phyloP scores from a whole-genome alignment of 2,329 filamentous ascomycete species.

The Pseudogymnoascus sp. region DNA sequence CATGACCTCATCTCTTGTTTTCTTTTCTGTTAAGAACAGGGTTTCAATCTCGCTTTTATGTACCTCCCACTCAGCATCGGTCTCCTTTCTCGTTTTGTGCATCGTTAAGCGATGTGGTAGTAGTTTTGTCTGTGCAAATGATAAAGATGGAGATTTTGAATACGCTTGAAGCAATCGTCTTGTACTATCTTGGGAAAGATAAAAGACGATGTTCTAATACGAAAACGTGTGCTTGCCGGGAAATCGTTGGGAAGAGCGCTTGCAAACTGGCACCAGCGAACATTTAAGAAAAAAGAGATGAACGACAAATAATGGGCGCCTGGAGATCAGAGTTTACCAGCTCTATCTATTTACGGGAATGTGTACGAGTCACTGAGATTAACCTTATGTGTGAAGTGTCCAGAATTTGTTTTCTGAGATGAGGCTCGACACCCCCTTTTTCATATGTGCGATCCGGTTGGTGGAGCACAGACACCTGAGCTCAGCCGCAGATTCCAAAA shows the following conservation, averaged over 20 bases:
- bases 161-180: background rate
- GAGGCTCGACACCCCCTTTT: background rate
- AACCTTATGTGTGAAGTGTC: background rate
- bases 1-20: slow-evolving; percentile 9
- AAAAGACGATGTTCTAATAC: background rate
- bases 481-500: background rate
- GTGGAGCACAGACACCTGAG: background rate
- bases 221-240: background rate
- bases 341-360: background rate
- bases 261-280: background rate
- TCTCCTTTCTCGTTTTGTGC: slow-evolving; percentile 11
- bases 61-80: slow-evolving; percentile 14
- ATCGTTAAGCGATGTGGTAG: background rate
- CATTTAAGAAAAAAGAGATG: background rate
- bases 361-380: background rate
- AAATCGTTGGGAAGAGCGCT: background rate
- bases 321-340: background rate
- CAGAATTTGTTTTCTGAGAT: background rate
- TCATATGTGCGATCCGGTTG: background rate
- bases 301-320: background rate
- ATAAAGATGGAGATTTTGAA: background rate
- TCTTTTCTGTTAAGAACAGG: slow-evolving; percentile 12
- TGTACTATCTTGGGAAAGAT: background rate
- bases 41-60: slow-evolving; percentile 12
- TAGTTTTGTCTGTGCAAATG: background rate